Conservation (phyloP, 768 basidiomycete genomes). For the Zangia roseola region DNA sequence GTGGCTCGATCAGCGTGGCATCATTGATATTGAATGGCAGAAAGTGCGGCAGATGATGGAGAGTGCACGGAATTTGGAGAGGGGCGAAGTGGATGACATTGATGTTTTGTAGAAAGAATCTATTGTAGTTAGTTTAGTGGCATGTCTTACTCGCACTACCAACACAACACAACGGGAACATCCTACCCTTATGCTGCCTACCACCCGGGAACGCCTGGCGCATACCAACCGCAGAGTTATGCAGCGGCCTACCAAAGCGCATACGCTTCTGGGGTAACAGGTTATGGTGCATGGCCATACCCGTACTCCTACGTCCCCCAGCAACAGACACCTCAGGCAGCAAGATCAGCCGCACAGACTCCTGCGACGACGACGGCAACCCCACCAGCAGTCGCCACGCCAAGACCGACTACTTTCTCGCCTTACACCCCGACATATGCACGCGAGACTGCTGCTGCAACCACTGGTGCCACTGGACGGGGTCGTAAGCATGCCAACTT, state of each 20-base stretch:
- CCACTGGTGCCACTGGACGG: conserved; percentile 43
- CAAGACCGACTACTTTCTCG: conserved; percentile 49
- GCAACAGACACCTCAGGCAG: conserved; percentile 31
- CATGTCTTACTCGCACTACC: conserved; percentile 39
- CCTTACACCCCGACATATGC: conserved; percentile 53
- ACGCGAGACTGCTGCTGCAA: conserved; percentile 47
- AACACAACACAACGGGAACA: conserved; percentile 42
- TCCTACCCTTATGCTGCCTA: conserved; percentile 69
- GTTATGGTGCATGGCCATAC: conserved; percentile 71
- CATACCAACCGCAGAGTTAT: conserved; percentile 51
- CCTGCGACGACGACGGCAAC: conserved; percentile 32
- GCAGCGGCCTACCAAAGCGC: conserved; percentile 41
- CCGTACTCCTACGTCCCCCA: conserved; percentile 59
- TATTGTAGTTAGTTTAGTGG: neutral
- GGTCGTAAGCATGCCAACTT: conserved; percentile 66
- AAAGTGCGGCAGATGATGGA: conserved; percentile 75
- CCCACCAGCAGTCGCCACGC: conserved; percentile 29
- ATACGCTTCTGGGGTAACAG: conserved; percentile 65
- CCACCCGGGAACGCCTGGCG: conserved; percentile 44
- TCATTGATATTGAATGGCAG: conserved; percentile 70
- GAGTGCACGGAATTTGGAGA: conserved; percentile 63
- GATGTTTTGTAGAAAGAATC: neutral
- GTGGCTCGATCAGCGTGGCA: conserved; percentile 70
- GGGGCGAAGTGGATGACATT: conserved; percentile 38
- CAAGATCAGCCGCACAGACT: conserved; percentile 29